phyloP scores from a whole-genome alignment of 2,329 filamentous ascomycete species.

The Zalaria obscura region DNA sequence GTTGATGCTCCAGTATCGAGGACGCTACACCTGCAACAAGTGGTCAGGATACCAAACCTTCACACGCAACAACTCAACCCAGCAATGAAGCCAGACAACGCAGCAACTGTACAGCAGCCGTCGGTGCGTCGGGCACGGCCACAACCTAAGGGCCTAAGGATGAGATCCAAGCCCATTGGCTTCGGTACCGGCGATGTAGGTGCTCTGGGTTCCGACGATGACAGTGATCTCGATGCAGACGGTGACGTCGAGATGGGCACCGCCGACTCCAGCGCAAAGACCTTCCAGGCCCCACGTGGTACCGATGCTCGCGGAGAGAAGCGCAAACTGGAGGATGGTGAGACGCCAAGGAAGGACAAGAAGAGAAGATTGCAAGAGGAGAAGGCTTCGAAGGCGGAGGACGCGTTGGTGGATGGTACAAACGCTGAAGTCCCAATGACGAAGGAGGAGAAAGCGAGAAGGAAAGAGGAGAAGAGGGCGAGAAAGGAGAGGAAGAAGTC shows the following conservation, averaged over 20 bases:
- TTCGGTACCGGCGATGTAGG: conserved; percentile 30
- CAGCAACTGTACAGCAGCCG: conserved; percentile 29
- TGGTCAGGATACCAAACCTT: conserved; percentile 38
- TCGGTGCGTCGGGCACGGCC: conserved; percentile 40
- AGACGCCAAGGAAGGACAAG: conserved; percentile 7
- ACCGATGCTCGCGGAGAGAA: conserved; percentile 20
- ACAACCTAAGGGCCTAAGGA: conserved; percentile 53
- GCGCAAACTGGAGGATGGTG: conserved; percentile 21
- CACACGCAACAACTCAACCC: conserved; percentile 25
- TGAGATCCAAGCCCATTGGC: conserved; percentile 55
- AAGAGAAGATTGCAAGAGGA: conserved; percentile 2
- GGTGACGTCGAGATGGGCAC: conserved; percentile 12
- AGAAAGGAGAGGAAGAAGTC: conserved; percentile 17
- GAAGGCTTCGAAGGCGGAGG: conserved; percentile 5
- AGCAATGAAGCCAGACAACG: conserved; percentile 23
- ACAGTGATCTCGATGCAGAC: conserved; percentile 25
- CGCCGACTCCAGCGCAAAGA: conserved; percentile 11
- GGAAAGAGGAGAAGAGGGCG: conserved; percentile 17
- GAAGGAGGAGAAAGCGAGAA: conserved; percentile 20
- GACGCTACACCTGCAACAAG: conserved; percentile 51
- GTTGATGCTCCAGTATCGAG: conserved; percentile 37
- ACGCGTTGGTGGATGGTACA: conserved; percentile 5
- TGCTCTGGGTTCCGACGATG: conserved; percentile 27
- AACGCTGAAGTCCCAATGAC: conserved; percentile 9
- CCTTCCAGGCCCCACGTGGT: conserved; percentile 10